A percentile compares a stretch with the other conserved stretches of the same genome.
These are phyloP conservation scores for Neonothopanus nambi DNA, from an alignment of 1,284 basidiomycete species.

Conservation along the genomic window DNA sequence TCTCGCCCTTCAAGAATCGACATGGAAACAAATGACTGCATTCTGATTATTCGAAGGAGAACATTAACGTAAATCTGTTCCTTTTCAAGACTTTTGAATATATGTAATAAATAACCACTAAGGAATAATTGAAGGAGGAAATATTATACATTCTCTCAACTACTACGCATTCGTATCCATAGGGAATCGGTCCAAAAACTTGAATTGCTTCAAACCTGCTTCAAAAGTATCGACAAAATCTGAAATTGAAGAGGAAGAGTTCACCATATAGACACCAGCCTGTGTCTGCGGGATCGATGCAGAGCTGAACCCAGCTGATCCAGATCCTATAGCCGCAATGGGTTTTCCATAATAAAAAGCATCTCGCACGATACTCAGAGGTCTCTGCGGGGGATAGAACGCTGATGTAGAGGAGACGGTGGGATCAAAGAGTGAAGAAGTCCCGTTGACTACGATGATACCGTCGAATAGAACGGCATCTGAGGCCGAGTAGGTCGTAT, in stretches of 20 bases:
- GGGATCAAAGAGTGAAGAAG: constrained; percentile 2
- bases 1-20: too few species aligned
- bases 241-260: background rate
- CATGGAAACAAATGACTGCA: too few species aligned
- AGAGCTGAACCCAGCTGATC: background rate
- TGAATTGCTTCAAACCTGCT: constrained; percentile 13
- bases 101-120: too few species aligned
- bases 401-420: background rate
- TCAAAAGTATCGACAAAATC: constrained; percentile 5
- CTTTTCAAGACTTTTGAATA: too few species aligned
- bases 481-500: constrained; percentile 5
- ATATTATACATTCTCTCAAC: background rate
- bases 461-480: constrained; percentile 11
- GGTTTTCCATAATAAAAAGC: constrained; percentile 11
- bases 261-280: background rate
- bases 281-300: background rate
- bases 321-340: background rate
- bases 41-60: too few species aligned
- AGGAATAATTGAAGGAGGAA: too few species aligned
- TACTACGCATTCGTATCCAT: constrained; percentile 7
- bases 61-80: too few species aligned
- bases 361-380: constrained; percentile 8
- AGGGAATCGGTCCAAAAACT: constrained; percentile 9
- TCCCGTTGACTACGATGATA: constrained; percentile 4
- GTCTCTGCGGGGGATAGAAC: constrained; percentile 5